Evolutionary conservation across 139 green algal species (phyloP).

Genomic region (Monoraphidium neglectum): DNA sequence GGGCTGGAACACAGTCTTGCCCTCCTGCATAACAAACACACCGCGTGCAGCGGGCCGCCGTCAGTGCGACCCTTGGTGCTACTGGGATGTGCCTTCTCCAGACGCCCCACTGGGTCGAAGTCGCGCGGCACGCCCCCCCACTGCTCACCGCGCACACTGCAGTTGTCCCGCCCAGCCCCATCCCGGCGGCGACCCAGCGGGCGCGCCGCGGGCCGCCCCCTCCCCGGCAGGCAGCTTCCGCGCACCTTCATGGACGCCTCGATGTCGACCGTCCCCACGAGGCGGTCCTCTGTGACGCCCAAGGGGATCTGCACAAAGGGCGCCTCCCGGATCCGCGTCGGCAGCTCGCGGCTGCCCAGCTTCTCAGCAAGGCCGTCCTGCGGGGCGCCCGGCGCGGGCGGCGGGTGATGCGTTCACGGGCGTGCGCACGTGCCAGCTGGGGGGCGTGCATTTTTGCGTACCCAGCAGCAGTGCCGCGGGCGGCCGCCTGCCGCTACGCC

Average conservation of each 20-base stretch:
- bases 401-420: neutral
- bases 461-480: neutral
- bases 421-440: neutral
- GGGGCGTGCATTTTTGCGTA: neutral
- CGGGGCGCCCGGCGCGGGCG: too few species aligned
- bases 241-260: constrained; percentile 95
- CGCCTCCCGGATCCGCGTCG: constrained; percentile 61
- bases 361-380: constrained; percentile 79
- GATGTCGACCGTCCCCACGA: constrained; percentile 99
- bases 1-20: constrained; percentile 97
- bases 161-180: too few species aligned
- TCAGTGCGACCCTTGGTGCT: too few species aligned
- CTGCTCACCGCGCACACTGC: too few species aligned
- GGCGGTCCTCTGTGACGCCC: constrained; percentile 97
- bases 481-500: too few species aligned
- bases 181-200: too few species aligned
- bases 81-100: too few species aligned
- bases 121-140: too few species aligned
- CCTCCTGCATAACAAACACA: too few species aligned
- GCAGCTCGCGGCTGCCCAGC: constrained; percentile 43
- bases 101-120: too few species aligned
- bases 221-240: neutral
- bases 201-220: too few species aligned
- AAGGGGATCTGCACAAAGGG: constrained; percentile 98
- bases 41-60: neutral